These are phyloP conservation scores for Barnettozyma wickerhamii DNA, from an alignment of 805 yeast species.

Conservation along the genomic window DNA sequence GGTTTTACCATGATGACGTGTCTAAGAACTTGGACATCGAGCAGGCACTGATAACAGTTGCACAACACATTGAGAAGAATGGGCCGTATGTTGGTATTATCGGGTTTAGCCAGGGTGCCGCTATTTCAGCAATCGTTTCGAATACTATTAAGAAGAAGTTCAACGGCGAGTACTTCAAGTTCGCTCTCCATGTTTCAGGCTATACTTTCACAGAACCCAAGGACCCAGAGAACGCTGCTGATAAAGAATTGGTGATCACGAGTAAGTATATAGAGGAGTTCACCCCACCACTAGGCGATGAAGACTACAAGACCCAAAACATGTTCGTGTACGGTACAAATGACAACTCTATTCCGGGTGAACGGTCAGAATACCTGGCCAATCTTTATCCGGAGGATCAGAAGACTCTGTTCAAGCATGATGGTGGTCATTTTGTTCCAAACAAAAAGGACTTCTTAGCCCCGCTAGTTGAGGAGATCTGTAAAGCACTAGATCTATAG, in stretches of 20 bases:
- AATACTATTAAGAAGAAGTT: slow-evolving; percentile 44
- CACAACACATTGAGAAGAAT: slow-evolving; percentile 49
- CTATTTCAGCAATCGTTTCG: slow-evolving; percentile 67
- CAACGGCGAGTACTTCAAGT: slow-evolving; percentile 45
- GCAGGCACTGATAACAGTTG: slow-evolving; percentile 44
- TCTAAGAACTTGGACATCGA: slow-evolving; percentile 47
- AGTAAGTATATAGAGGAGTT: slow-evolving; percentile 31
- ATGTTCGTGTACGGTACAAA: slow-evolving; percentile 81
- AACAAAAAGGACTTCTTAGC: slow-evolving; percentile 60
- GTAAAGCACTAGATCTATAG: too few species aligned
- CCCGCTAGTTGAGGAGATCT: slow-evolving; percentile 38
- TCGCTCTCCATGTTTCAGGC: slow-evolving; percentile 77
- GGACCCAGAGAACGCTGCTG: slow-evolving; percentile 21
- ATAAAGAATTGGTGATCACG: slow-evolving; percentile 32
- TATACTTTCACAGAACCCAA: slow-evolving; percentile 40
- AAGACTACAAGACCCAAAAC: slow-evolving; percentile 35
- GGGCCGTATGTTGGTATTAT: slow-evolving; percentile 87
- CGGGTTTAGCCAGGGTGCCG: slow-evolving; percentile 96
- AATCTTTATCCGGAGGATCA: slow-evolving; percentile 44
- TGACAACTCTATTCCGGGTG: slow-evolving; percentile 80
- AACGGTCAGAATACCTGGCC: slow-evolving; percentile 58
- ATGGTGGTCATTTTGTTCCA: slow-evolving; percentile 97
- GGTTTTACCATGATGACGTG: slow-evolving; percentile 65
- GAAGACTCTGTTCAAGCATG: slow-evolving; percentile 62
- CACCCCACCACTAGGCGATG: slow-evolving; percentile 25